phyloP scores from a whole-genome alignment of 2,329 filamentous ascomycete species.

The Calonectria ilicicola region DNA sequence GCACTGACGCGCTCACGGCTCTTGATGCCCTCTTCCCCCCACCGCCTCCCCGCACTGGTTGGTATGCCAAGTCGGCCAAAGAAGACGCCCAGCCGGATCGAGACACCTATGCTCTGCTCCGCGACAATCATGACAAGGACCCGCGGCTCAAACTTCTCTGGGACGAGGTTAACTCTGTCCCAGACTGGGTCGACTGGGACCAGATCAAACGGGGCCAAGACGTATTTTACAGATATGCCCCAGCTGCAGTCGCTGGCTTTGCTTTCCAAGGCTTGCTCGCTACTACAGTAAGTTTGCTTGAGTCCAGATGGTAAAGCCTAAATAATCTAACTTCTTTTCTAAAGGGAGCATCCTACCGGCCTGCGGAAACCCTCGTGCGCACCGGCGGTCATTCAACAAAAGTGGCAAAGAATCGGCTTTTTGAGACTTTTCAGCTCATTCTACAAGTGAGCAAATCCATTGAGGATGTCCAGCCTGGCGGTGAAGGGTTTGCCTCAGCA shows the following conservation, averaged over 20 bases:
- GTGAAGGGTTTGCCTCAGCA: constrained; percentile 67
- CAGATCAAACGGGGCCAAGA: constrained; percentile 73
- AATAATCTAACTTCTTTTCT: too few relatives aligned
- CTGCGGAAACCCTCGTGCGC: constrained; percentile 69
- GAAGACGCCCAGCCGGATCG: constrained; percentile 2
- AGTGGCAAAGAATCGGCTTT: constrained; percentile 64
- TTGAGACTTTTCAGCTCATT: constrained; percentile 49
- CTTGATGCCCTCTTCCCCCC: not conserved
- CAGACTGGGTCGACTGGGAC: constrained; percentile 73
- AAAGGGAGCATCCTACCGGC: constrained; percentile 46
- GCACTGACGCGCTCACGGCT: not conserved
- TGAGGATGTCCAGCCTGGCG: constrained; percentile 50
- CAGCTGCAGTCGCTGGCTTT: constrained; percentile 64
- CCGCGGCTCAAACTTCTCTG: constrained; percentile 53
- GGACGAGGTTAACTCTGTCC: constrained; percentile 67
- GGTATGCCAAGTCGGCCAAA: not conserved
- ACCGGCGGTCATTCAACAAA: constrained; percentile 73
- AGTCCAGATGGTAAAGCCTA: too few relatives aligned
- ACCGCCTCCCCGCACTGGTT: not conserved
- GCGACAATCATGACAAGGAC: not conserved
- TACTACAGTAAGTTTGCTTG: not conserved
- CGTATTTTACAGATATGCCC: constrained; percentile 70
- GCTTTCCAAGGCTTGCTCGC: constrained; percentile 39
- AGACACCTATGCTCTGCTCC: not conserved
- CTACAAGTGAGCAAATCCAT: constrained; percentile 70